A percentile compares a stretch with the other conserved stretches of the same genome.
Conservation (phyloP, 1,284 basidiomycete genomes). For the Ustilago trichophora region DNA sequence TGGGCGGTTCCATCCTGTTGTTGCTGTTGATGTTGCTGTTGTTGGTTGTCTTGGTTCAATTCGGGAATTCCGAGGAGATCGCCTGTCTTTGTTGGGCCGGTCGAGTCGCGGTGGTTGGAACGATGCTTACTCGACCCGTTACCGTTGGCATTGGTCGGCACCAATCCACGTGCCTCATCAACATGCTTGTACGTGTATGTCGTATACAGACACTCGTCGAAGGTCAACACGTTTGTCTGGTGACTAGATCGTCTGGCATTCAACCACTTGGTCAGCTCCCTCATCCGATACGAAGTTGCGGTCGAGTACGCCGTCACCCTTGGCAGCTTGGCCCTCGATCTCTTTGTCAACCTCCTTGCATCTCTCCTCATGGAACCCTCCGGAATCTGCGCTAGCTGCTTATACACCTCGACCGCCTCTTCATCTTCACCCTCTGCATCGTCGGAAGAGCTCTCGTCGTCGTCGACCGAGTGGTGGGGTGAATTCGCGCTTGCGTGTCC, state of each 20-base stretch:
- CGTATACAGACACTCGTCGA: conserved; percentile 65
- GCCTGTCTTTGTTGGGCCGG: conserved; percentile 43
- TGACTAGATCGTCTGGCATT: conserved; percentile 81
- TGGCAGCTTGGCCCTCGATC: conserved; percentile 91
- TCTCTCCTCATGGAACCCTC: conserved; percentile 91
- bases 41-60: too few relatives aligned
- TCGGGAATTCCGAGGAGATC: conserved; percentile 64
- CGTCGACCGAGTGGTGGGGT: conserved; percentile 31
- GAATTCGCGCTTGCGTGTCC: conserved; percentile 9
- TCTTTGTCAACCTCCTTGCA: conserved; percentile 87
- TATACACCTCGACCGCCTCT: conserved; percentile 49
- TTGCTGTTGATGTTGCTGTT: too few relatives aligned
- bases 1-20: conserved; percentile 18
- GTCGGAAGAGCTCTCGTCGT: conserved; percentile 42
- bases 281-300: conserved; percentile 88
- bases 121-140: conserved; percentile 1
- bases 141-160: conserved; percentile 10
- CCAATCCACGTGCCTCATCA: conserved; percentile 55
- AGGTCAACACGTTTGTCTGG: conserved; percentile 71
- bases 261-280: conserved; percentile 86
- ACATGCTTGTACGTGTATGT: conserved; percentile 65
- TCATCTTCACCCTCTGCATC: conserved; percentile 56
- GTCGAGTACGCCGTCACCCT: conserved; percentile 95
- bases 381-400: conserved; percentile 73
- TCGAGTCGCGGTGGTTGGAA: background rate